Evolutionary conservation across 257 asterid species (phyloP).

Genomic region (Primulina tabacum): DNA sequence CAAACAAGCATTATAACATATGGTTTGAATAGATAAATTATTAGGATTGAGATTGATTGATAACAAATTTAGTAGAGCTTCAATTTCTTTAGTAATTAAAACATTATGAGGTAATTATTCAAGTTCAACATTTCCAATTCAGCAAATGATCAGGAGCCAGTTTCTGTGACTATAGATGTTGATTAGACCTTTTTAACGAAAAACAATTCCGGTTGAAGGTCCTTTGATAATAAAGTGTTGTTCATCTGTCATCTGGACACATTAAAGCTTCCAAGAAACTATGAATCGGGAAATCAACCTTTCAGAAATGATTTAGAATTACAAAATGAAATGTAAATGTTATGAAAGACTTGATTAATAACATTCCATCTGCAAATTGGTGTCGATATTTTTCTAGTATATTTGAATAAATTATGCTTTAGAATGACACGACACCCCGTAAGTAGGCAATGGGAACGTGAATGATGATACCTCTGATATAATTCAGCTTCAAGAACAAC

Average conservation of each 20-base stretch:
- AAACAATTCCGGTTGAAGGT: too few species aligned
- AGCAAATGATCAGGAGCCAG: not conserved
- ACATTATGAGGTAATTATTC: not conserved
- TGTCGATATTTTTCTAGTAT: not conserved
- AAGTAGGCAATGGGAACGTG: constrained; percentile 5
- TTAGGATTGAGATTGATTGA: not conserved
- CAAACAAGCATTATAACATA: not conserved
- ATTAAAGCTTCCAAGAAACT: not conserved
- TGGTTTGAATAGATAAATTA: not conserved
- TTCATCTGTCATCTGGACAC: not conserved
- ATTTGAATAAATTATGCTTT: constrained; percentile 7
- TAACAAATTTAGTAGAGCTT: not conserved
- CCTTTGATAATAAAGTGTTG: not conserved
- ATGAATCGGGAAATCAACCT: not conserved
- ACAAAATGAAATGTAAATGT: constrained; percentile 1
- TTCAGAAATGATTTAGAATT: constrained; percentile 2
- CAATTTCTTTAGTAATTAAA: not conserved
- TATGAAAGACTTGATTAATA: not conserved
- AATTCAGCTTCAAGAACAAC: not conserved
- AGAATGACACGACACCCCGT: constrained; percentile 15
- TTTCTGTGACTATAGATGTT: too few species aligned
- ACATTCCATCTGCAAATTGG: not conserved
- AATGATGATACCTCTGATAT: constrained; percentile 16
- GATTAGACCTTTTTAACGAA: too few species aligned
- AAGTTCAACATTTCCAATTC: not conserved